These are phyloP conservation scores for Aureobasidium leucospermi DNA, from an alignment of 2,329 filamentous ascomycete genomes.

Conservation along the genomic window DNA sequence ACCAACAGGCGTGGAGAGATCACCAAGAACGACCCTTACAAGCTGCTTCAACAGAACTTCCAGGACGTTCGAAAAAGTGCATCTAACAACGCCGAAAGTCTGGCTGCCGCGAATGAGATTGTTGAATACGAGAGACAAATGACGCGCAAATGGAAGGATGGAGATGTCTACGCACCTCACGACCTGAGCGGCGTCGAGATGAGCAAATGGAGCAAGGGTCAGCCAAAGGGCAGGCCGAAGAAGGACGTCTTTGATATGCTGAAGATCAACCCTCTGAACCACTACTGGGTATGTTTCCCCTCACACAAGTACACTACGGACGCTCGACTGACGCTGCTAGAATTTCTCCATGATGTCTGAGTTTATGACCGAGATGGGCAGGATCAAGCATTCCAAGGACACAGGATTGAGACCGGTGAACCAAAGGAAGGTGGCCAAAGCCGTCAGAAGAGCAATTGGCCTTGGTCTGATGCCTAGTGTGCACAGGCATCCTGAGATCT, in stretches of 20 bases:
- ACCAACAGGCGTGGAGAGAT: background rate
- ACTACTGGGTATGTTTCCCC: slow-evolving; percentile 69
- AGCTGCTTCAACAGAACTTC: background rate
- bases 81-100: background rate
- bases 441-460: slow-evolving; percentile 79
- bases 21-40: background rate
- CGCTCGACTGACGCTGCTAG: slow-evolving; percentile 37
- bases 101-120: slow-evolving; percentile 18
- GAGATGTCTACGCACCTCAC: slow-evolving; percentile 86
- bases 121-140: slow-evolving; percentile 55
- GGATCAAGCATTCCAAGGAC: slow-evolving; percentile 67
- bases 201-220: slow-evolving; percentile 65
- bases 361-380: slow-evolving; percentile 75
- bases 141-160: slow-evolving; percentile 63
- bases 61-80: background rate
- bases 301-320: background rate
- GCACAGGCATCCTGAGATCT: slow-evolving; percentile 77
- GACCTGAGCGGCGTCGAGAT: slow-evolving; percentile 74
- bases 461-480: slow-evolving; percentile 88
- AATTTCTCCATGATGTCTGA: slow-evolving; percentile 91
- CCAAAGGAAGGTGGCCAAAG: slow-evolving; percentile 88
- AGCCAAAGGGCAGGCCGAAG: slow-evolving; percentile 39
- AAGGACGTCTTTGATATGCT: slow-evolving; percentile 72
- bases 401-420: slow-evolving; percentile 83
- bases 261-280: slow-evolving; percentile 69